phyloP scores from a whole-genome alignment of 2,329 filamentous ascomycete genomes.

The Beauveria sp. region DNA sequence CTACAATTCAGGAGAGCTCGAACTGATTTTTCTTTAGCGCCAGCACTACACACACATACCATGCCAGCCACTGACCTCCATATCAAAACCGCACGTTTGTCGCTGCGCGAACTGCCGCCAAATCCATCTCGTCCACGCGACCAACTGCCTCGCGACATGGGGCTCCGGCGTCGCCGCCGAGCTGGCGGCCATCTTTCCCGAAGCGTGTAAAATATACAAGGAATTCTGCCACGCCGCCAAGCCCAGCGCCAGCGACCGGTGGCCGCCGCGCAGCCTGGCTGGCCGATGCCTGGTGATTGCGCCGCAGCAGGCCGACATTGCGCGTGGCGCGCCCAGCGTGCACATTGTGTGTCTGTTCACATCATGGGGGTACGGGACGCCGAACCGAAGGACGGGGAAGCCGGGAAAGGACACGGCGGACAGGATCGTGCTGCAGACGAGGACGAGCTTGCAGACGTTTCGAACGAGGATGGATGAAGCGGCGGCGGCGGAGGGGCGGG shows the following conservation, averaged over 20 bases:
- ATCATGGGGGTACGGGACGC: constrained; percentile 16
- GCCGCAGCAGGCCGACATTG: constrained; percentile 18
- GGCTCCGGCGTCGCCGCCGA: constrained; percentile 23
- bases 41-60: not conserved
- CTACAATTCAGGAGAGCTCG: not conserved
- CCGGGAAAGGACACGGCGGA: constrained; percentile 15
- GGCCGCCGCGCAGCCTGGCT: constrained; percentile 16
- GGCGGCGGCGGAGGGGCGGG: not conserved
- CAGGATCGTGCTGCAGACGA: constrained; percentile 16
- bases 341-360: constrained; percentile 19
- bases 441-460: constrained; percentile 13
- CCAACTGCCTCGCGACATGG: constrained; percentile 25
- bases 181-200: constrained; percentile 19
- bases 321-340: constrained; percentile 16
- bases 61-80: not conserved
- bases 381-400: constrained; percentile 9
- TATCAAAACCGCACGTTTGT: not conserved
- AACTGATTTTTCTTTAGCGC: not conserved
- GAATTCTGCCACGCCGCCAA: constrained; percentile 18
- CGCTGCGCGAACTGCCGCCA: not conserved
- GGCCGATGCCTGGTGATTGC: constrained; percentile 24
- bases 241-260: constrained; percentile 5
- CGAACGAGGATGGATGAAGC: constrained; percentile 12
- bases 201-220: constrained; percentile 19
- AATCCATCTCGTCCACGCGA: constrained; percentile 23